phyloP scores from a whole-genome alignment of 2,329 filamentous ascomycete genomes.

The Lithohypha guttulata region DNA sequence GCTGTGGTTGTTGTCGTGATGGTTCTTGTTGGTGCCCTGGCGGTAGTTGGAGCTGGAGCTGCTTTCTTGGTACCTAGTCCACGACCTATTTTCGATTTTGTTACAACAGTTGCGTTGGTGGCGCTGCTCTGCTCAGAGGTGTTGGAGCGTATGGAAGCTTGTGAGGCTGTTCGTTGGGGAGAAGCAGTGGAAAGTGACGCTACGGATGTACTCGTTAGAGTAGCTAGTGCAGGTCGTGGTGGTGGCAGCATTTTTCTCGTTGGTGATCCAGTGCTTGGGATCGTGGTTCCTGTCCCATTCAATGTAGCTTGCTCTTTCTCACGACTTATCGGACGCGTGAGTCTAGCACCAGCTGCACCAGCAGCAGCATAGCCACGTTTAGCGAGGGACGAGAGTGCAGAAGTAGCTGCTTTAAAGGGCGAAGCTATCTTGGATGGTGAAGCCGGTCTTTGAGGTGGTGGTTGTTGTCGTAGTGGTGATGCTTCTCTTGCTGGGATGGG shows the following conservation, averaged over 20 bases:
- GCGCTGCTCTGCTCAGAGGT: slow-evolving; percentile 16
- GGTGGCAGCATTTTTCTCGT: slow-evolving; percentile 21
- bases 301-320: slow-evolving; percentile 14
- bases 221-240: slow-evolving; percentile 13
- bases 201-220: background rate
- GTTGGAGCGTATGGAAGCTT: slow-evolving; percentile 15
- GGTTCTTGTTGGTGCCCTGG: no score
- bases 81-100: slow-evolving; percentile 14
- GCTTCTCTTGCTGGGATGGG: slow-evolving; percentile 12
- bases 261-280: slow-evolving; percentile 4
- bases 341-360: slow-evolving; percentile 11
- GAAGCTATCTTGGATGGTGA: slow-evolving; percentile 37
- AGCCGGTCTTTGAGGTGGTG: slow-evolving; percentile 38
- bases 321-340: slow-evolving; percentile 19
- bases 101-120: slow-evolving; percentile 16
- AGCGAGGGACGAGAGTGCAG: slow-evolving; percentile 19
- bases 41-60: background rate
- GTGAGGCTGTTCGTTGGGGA: slow-evolving; percentile 17
- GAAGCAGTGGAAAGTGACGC: slow-evolving; percentile 8
- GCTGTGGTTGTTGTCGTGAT: slow-evolving; percentile 7
- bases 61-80: slow-evolving; percentile 6
- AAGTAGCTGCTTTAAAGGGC: slow-evolving; percentile 39
- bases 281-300: background rate
- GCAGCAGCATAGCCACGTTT: slow-evolving; percentile 17
- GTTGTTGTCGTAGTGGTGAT: slow-evolving; percentile 34